Conservation (phyloP, 495 filamentous ascomycete genomes). For the Jackrogersella minutella region DNA sequence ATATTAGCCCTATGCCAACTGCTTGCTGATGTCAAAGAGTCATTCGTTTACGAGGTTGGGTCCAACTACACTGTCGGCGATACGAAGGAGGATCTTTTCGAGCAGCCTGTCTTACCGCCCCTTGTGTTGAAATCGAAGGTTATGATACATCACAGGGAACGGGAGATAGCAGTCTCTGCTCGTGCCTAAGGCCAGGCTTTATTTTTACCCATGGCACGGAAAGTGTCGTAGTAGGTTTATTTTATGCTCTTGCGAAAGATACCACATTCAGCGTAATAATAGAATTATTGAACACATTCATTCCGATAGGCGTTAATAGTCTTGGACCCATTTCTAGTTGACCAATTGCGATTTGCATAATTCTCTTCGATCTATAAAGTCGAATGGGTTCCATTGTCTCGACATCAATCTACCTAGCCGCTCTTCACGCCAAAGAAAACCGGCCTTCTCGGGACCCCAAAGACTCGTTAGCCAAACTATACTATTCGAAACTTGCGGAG, state of each 20-base stretch:
- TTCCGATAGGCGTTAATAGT: not conserved
- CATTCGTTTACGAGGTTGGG: conserved; percentile 51
- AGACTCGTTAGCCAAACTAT: not conserved
- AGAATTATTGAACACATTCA: not conserved
- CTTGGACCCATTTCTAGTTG: not conserved
- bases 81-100: conserved; percentile 31
- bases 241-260: conserved; percentile 6
- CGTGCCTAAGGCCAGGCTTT: not conserved
- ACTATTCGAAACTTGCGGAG: not conserved
- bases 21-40: conserved; percentile 52
- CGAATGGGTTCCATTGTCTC: not conserved
- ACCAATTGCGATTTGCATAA: not conserved
- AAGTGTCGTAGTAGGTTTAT: conserved; percentile 9
- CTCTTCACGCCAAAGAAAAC: not conserved
- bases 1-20: conserved; percentile 42
- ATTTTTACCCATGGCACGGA: not conserved
- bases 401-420: not conserved
- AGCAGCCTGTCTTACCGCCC: conserved; percentile 38
- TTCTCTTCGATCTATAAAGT: not conserved
- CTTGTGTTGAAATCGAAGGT: conserved; percentile 41
- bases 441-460: not conserved
- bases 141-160: not conserved
- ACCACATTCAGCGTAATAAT: conserved; percentile 12
- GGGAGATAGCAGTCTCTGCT: not conserved
- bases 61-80: conserved; percentile 35